A percentile compares a stretch with the other conserved stretches of the same genome.
Evolutionary conservation across 306 rosid species (phyloP).

Genomic region (Boehmeria nivea): DNA sequence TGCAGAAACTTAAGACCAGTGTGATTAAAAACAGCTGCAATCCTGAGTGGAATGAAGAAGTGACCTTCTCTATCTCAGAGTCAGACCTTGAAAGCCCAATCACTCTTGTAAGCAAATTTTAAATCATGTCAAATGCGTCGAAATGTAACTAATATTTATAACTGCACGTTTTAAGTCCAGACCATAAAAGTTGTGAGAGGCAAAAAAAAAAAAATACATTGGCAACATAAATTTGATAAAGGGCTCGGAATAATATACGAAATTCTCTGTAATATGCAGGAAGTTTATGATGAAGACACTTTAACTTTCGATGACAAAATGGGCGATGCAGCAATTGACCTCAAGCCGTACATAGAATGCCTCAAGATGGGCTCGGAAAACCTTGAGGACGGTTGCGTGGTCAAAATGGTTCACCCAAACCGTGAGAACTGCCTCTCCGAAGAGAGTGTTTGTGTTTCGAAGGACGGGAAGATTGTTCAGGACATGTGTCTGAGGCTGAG

Average conservation of each 20-base stretch:
- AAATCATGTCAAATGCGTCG: no score
- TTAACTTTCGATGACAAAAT: constrained; percentile 64
- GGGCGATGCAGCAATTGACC: constrained; percentile 80
- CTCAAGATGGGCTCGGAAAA: constrained; percentile 34
- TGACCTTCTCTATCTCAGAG: constrained; percentile 55
- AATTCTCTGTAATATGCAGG: constrained; percentile 28
- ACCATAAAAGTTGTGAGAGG: no score
- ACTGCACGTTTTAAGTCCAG: no score
- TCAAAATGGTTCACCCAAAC: constrained; percentile 55
- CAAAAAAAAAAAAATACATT: no score
- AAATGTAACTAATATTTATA: no score
- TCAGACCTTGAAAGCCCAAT: constrained; percentile 41
- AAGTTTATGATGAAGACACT: constrained; percentile 67
- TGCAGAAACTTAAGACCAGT: constrained; percentile 59
- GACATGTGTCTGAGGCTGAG: constrained; percentile 59
- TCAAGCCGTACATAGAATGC: constrained; percentile 53
- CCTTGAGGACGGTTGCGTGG: constrained; percentile 56
- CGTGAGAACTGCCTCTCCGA: constrained; percentile 48
- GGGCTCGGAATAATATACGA: background rate
- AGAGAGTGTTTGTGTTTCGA: constrained; percentile 68
- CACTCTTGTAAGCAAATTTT: constrained; percentile 38
- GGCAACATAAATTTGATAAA: no score
- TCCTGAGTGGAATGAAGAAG: constrained; percentile 81
- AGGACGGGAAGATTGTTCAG: constrained; percentile 50
- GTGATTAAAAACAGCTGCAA: constrained; percentile 49